Conservation (phyloP, 345 rosid species). For the Acer campestre region DNA sequence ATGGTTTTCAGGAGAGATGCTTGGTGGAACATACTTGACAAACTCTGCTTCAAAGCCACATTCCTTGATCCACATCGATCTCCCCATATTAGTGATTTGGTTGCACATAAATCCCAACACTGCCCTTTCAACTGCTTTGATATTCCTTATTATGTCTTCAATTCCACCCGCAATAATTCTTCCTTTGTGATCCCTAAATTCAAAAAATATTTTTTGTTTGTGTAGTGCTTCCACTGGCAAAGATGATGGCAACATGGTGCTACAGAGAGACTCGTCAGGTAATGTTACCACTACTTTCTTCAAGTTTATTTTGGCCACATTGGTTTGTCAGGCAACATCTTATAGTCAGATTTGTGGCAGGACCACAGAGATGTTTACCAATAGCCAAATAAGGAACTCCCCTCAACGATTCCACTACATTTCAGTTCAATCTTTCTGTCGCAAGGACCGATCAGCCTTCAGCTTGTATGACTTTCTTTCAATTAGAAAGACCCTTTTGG, state of each 20-base stretch:
- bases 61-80: constrained; percentile 72
- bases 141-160: constrained; percentile 61
- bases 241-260: constrained; percentile 99
- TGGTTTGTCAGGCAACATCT: constrained; percentile 72
- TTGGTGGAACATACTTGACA: constrained; percentile 72
- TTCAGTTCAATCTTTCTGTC: constrained; percentile 76
- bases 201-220: constrained; percentile 63
- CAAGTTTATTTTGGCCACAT: constrained; percentile 18
- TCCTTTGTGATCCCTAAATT: constrained; percentile 59
- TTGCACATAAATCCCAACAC: constrained; percentile 84
- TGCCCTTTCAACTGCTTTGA: constrained; percentile 75
- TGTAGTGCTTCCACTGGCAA: constrained; percentile 92
- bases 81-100: constrained; percentile 77
- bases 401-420: constrained; percentile 68
- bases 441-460: constrained; percentile 97
- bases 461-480: constrained; percentile 93
- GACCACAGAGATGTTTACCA: constrained; percentile 98
- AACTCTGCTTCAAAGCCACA: constrained; percentile 53
- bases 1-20: constrained; percentile 82
- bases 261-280: constrained; percentile 66
- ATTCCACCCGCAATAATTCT: constrained; percentile 56
- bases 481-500: constrained; percentile 66
- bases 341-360: constrained; percentile 90
- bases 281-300: constrained; percentile 24
- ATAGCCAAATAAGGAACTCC: constrained; percentile 73